Percentiles rank a stretch among this genome's conserved stretches.
Conservation (phyloP, 805 yeast genomes). For the Teunomyces barrocoloradensis region DNA sequence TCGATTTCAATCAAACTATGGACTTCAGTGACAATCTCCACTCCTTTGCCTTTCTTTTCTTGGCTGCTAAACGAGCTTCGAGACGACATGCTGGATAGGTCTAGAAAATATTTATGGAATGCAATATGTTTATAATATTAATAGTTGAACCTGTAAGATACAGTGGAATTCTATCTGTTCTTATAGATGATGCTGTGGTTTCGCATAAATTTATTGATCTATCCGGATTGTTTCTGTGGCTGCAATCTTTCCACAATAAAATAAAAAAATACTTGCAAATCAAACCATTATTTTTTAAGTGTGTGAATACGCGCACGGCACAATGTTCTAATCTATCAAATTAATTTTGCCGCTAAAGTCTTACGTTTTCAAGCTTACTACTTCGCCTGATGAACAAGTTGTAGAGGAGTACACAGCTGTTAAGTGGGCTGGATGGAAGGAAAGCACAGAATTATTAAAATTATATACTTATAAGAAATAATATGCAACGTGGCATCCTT, state of each 20-base stretch:
- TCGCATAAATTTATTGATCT: neutral
- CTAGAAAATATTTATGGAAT: no score
- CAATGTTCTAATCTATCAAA: no score
- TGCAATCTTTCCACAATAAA: neutral
- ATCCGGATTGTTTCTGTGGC: neutral
- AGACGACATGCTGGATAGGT: neutral
- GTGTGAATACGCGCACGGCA: no score
- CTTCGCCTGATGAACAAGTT: no score
- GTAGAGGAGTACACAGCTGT: no score
- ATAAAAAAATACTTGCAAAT: neutral
- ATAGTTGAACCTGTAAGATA: neutral
- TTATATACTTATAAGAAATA: no score
- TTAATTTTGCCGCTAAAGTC: no score
- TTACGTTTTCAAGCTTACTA: no score
- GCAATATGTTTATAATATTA: no score
- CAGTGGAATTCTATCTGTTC: neutral
- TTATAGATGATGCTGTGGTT: neutral
- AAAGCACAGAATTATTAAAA: no score
- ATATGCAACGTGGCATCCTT: no score
- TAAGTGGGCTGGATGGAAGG: no score
- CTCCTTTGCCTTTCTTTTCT: constrained; percentile 3
- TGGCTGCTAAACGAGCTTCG: neutral
- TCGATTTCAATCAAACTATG: constrained; percentile 9
- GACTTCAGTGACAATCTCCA: constrained; percentile 3
- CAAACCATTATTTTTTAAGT: neutral